Evolutionary conservation across 2,329 filamentous ascomycete genomes (phyloP).

Genomic region (Botrytis medusae): DNA sequence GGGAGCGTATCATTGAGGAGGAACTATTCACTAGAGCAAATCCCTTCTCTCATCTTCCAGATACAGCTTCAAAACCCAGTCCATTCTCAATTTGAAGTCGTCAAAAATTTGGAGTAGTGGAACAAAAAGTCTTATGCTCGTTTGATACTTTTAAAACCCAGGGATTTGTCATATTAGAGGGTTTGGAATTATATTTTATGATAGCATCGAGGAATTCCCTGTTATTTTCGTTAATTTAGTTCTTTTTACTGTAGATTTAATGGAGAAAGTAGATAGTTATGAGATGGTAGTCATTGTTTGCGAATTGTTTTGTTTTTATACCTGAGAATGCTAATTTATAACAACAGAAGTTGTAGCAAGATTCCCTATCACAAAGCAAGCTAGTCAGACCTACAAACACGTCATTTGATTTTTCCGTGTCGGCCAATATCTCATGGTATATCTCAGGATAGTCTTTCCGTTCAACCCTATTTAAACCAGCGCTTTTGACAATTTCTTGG

Average conservation of each 20-base stretch:
- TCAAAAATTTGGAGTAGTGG: not conserved
- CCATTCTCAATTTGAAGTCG: not conserved
- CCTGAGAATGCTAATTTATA: not conserved
- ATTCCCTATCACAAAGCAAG: not conserved
- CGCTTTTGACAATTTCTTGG: rapidly evolving
- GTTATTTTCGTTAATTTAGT: rapidly evolving
- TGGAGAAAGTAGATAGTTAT: not conserved
- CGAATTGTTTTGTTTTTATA: rapidly evolving
- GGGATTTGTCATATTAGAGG: not conserved
- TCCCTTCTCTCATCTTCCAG: not conserved
- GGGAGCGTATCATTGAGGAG: rapidly evolving
- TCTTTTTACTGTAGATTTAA: not conserved
- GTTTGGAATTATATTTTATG: not conserved
- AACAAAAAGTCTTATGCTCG: rapidly evolving
- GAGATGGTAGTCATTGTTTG: not conserved
- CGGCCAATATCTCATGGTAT: not conserved
- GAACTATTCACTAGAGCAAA: not conserved
- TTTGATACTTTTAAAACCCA: not conserved
- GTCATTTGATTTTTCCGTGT: rapidly evolving
- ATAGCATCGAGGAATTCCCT: rapidly evolving
- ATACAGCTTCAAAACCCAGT: not conserved
- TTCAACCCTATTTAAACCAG: not conserved
- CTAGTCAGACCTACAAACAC: not conserved
- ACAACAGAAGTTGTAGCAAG: not conserved
- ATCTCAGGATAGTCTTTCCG: rapidly evolving